Base-by-base conservation (phyloP, 495 filamentous ascomycete genomes). In the Bathelium albidoporum region DNA sequence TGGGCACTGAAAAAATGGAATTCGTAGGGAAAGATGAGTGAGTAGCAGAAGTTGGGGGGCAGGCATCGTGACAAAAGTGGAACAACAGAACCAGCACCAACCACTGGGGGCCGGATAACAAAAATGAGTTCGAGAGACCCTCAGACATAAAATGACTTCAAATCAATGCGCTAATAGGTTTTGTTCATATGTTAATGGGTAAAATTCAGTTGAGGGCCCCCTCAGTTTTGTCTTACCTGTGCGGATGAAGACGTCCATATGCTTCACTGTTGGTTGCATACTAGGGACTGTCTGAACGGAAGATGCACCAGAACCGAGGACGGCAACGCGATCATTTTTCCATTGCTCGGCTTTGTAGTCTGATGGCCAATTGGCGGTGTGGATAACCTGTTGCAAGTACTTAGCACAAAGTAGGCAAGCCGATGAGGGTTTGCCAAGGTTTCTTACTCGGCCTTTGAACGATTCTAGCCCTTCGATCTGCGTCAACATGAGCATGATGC, bases 271-370 rank as follows among this genome's bases (percentile, higher is more conserved):
- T 0, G 70, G 72, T 55, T 74, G 71, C 71, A 75, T 75, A 3
- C 22, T 72, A 1, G 82, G 72, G 76, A 76, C 73, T 9, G 72
- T 73, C 60, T 76, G 74, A 43, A 76, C 72, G 20, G 68, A 71
- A 9, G 69, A 73, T 5, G 74, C 72, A 1, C 74, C 72, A 9
- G 73, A 75, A 1, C 72, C 74, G 58, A 75, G 69, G 16, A 76
- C 67, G 11, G 74, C 74, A 5, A 76, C 74, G 2, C 66, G 78
- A 22, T 75, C 74, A 43, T 80, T 78, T 69, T 75, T 73, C 78
- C 83, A 81, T 41, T 79, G 66, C 71, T 85, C 82, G 59, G 81
- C 77, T 62, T 81, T 77, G 60, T 80, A 81, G n/a, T 83, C 74
- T 34, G 74, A 68, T 32, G 74, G 76, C 63, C 77, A 79, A 65